phyloP scores from a whole-genome alignment of 805 yeast species.

The Metschnikowia peoriensis region DNA sequence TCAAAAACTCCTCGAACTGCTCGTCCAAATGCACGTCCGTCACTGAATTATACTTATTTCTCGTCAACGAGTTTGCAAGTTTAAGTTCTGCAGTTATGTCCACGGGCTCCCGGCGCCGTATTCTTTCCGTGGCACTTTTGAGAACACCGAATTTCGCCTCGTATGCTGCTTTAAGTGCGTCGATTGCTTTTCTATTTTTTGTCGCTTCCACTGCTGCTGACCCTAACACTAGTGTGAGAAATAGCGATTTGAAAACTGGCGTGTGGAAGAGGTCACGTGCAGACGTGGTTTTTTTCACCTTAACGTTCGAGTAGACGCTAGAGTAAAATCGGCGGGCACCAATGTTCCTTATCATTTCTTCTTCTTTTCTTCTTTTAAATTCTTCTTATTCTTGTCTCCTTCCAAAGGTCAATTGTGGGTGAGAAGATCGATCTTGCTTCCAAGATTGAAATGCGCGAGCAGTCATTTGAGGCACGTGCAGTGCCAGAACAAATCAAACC shows the following conservation, averaged over 20 bases:
- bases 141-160: slow-evolving; percentile 33
- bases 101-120: slow-evolving; percentile 34
- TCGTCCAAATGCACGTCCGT: slow-evolving; percentile 41
- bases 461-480: too few relatives aligned
- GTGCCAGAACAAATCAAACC: too few relatives aligned
- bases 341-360: neutral
- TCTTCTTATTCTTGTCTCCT: neutral
- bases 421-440: too few relatives aligned
- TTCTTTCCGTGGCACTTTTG: slow-evolving; percentile 28
- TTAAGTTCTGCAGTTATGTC: slow-evolving; percentile 43
- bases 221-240: slow-evolving; percentile 39
- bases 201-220: slow-evolving; percentile 49
- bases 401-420: neutral
- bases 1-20: slow-evolving; percentile 34
- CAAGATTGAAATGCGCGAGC: too few relatives aligned
- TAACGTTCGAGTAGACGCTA: slow-evolving; percentile 13
- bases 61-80: slow-evolving; percentile 43
- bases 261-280: slow-evolving; percentile 30
- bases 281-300: slow-evolving; percentile 19
- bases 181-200: slow-evolving; percentile 44
- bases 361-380: neutral
- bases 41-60: slow-evolving; percentile 29
- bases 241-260: slow-evolving; percentile 37
- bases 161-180: slow-evolving; percentile 40
- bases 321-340: slow-evolving; percentile 7